Base-by-base conservation (phyloP, 495 filamentous ascomycete species). In the Neurospora intermedia region DNA sequence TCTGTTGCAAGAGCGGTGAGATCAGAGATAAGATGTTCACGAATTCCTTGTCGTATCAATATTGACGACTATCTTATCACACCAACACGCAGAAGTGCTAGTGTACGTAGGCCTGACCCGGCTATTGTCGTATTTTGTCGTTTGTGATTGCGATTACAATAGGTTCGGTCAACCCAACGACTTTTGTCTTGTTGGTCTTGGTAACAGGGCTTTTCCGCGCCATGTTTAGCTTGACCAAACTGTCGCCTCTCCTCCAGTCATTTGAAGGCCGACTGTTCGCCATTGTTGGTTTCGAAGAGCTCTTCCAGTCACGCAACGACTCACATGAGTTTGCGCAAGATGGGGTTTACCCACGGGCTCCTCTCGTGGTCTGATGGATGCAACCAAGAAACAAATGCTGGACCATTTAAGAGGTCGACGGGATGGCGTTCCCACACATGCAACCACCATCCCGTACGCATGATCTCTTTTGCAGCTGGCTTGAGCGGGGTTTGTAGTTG, bases 381-480 rank as follows among this genome's bases (percentile, higher is more conserved):
- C 54, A 66, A 66, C 27, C 5, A 18, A 35, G 23, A 66, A 42
- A 72, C 42, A 42, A 41, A 71, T 35, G 45, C 20, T 43, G 71
- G 59, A 42, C 43, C 35, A 35, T 69, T 39, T 41, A 2, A 45
- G 27, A 45, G 43, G 38, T 40, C 18, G 45, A 73, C 69, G 38
- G 20, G 45, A 73, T 70, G 38, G 23, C 41, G 71, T 75, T 62
- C 43, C 72, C 73, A 72, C 75, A 70, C 71, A 78, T 70, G 74
- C 76, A 77, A 72, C 74, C 76, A 76, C 46, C 54, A 72, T 69
- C 48, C 20, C 43, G 69, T 39, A 69, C 75, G 75, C 76, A 78
- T 78, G 76, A 78, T 78, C 18, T 72, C 72, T 73, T 75, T 73
- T 75, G 73, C 76, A 76, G 74, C 45, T 74, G 69, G 76, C 73